phyloP scores from a whole-genome alignment of 805 yeast species.

The Nakazawaea ernobii region DNA sequence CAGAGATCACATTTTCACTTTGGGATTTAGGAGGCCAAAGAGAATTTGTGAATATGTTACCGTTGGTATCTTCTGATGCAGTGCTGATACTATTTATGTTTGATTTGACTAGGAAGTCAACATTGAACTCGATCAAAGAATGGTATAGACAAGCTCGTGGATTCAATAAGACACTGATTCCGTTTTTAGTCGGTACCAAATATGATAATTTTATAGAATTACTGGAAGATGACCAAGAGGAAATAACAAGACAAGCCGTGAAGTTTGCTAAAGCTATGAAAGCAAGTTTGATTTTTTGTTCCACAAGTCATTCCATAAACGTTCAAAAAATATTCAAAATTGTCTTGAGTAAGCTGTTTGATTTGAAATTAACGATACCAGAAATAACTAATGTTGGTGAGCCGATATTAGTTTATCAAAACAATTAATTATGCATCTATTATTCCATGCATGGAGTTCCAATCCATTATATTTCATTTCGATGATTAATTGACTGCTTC shows the following conservation, averaged over 20 bases:
- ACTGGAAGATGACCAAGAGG: constrained; percentile 75
- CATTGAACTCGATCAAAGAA: constrained; percentile 82
- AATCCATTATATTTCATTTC: no score
- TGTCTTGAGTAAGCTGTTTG: constrained; percentile 85
- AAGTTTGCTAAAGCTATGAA: constrained; percentile 87
- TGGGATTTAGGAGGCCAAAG: constrained; percentile 97
- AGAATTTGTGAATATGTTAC: constrained; percentile 93
- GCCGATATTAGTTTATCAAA: constrained; percentile 70
- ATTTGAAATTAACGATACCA: constrained; percentile 72
- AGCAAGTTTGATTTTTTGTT: constrained; percentile 77
- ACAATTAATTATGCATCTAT: constrained; percentile 12
- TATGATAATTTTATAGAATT: constrained; percentile 81
- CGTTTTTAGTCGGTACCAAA: constrained; percentile 88
- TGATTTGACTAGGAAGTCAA: constrained; percentile 81
- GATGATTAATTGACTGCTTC: no score
- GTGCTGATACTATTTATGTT: constrained; percentile 87
- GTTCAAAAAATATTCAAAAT: constrained; percentile 92
- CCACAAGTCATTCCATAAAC: constrained; percentile 88
- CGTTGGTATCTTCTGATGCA: constrained; percentile 86
- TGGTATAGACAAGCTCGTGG: constrained; percentile 94
- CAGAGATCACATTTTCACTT: constrained; percentile 83
- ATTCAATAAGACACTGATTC: constrained; percentile 84
- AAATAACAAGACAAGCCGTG: constrained; percentile 76
- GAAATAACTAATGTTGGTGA: constrained; percentile 87
- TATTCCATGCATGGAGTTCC: no score